Base-by-base conservation (phyloP, 768 basidiomycete species). In the Vishniacozyma victoriae region DNA sequence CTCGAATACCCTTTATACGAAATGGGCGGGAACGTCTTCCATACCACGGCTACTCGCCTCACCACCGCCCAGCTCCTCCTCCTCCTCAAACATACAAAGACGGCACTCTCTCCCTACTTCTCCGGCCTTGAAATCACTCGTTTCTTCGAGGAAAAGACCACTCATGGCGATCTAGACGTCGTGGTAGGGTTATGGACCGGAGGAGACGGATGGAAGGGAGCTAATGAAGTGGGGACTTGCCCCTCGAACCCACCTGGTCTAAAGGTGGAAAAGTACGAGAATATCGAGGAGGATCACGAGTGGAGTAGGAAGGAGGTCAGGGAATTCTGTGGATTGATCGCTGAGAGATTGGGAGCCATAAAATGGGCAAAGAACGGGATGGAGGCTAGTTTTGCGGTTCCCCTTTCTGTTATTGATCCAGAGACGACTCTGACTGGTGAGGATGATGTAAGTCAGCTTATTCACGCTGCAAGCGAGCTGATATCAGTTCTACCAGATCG, bases 151-250 rank as follows among this genome's bases (percentile, higher is more conserved):
- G 35, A 20, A 27, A 66, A 66, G 37, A 39, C 31, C 6, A 39
- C 55, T n/a, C 64, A 66, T 45, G 60, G 64, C 6, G 64, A 66
- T 35, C 46, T 66, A 4, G 64, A 66, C 41, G 43, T 66, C 4
- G 9, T 55, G 14, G 48, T 46, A 14, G 50, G 39, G 35, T 9
- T 33, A 9, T 33, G n/a, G 9, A n/a, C 29, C n/a, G 29, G 9
- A 9, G 29, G 29, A n/a, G 9, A 9, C 9, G 29, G 9, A 33
- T 33, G 29, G 29, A 33, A 33, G 29, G 29, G 29, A 9, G n/a
- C 9, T 33, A 46, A 55, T n/a, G 54, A 55, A 14, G 44, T 19
- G 20, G 38, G 50, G 44, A 16, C 15, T 40, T 29, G 50, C 40
- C 36, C 29, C 41, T 40, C 25, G 50, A 44, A 24, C 19, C 37